A percentile compares a stretch with the other conserved stretches of the same genome.
Evolutionary conservation across 108 stramenopile genomes (phyloP).

Genomic region (Asterionellopsis glacialis): DNA sequence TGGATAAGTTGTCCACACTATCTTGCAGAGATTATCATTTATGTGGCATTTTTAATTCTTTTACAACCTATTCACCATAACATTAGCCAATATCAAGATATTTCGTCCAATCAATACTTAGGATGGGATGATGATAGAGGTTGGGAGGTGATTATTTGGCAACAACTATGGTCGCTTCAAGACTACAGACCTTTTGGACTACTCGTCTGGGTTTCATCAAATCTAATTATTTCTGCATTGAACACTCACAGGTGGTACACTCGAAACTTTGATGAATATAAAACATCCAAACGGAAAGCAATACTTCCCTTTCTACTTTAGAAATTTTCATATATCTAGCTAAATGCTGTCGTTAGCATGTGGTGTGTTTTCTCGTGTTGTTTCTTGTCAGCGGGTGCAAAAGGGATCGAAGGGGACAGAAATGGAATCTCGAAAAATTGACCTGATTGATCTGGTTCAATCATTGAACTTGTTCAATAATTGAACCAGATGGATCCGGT

Average conservation of each 20-base stretch:
- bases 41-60: slow-evolving; percentile 43
- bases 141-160: neutral
- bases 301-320: slow-evolving; percentile 6
- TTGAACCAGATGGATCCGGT: too few relatives aligned
- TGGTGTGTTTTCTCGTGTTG: too few relatives aligned
- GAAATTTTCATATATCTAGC: too few relatives aligned
- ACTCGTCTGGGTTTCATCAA: slow-evolving; percentile 50
- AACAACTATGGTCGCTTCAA: slow-evolving; percentile 1
- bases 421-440: too few relatives aligned
- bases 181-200: slow-evolving; percentile 36
- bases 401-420: too few relatives aligned
- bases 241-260: slow-evolving; percentile 55
- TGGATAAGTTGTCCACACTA: slow-evolving; percentile 68
- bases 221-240: slow-evolving; percentile 51
- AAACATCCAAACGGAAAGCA: slow-evolving; percentile 1
- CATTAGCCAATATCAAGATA: too few relatives aligned
- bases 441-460: too few relatives aligned
- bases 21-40: slow-evolving; percentile 67
- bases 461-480: too few relatives aligned
- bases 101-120: neutral
- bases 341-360: too few relatives aligned
- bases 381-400: too few relatives aligned
- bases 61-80: neutral
- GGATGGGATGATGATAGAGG: neutral
- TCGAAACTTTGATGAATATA: neutral